These are phyloP conservation scores for Xylaria sp. DNA, from an alignment of 2,329 filamentous ascomycete species.

Conservation along the genomic window DNA sequence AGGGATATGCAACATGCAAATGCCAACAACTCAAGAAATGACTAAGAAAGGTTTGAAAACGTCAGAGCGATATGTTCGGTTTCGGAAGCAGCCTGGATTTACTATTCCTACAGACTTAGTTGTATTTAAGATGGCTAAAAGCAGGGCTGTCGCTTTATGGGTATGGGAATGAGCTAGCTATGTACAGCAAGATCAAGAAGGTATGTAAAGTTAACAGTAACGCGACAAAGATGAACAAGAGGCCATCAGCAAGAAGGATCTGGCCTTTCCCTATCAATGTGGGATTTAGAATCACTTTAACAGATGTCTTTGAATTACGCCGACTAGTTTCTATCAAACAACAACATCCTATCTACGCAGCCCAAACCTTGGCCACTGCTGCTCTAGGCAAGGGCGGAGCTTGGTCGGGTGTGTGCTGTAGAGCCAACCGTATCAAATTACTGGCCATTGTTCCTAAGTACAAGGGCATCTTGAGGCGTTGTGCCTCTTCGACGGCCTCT, in stretches of 20 bases:
- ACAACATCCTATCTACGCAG: constrained; percentile 33
- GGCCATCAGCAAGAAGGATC: background rate
- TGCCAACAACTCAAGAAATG: background rate
- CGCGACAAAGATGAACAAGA: background rate
- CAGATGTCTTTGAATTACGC: constrained; percentile 2
- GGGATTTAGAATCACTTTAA: background rate
- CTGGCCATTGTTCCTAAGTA: constrained; percentile 56
- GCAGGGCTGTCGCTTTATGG: background rate
- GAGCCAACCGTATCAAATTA: constrained; percentile 51
- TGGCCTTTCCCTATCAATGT: background rate
- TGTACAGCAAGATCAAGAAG: constrained; percentile 18
- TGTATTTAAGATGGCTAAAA: constrained; percentile 13
- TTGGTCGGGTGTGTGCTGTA: constrained; percentile 39
- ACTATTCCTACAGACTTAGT: background rate
- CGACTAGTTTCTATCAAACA: constrained; percentile 4
- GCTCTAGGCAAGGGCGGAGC: constrained; percentile 42
- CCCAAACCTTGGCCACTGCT: constrained; percentile 46
- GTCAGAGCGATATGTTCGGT: background rate
- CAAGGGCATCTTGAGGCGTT: constrained; percentile 56
- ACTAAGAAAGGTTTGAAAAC: background rate
- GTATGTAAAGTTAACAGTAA: constrained; percentile 23
- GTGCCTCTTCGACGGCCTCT: constrained; percentile 56
- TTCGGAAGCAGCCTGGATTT: background rate
- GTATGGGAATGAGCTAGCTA: constrained; percentile 22
- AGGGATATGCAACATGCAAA: constrained; percentile 22